A percentile compares a stretch with the other conserved stretches of the same genome.
Conservation (phyloP, 306 rosid species). For the Trichosanthes cucumerina region DNA sequence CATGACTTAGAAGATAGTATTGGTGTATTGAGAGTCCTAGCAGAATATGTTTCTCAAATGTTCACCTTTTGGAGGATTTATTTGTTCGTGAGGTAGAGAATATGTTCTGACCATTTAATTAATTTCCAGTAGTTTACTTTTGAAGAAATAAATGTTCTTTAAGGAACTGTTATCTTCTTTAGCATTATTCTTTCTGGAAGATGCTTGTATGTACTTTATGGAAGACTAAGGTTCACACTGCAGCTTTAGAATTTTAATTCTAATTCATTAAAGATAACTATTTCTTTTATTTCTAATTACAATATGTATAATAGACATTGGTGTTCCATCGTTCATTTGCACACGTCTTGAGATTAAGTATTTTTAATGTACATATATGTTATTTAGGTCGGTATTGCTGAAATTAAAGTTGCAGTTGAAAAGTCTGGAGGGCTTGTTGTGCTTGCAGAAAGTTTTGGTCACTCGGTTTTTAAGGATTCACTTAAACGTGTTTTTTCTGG, state of each 20-base stretch:
- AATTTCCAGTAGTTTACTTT: neutral
- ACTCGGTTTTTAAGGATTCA: constrained; percentile 80
- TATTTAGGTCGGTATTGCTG: constrained; percentile 89
- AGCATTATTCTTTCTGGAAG: neutral
- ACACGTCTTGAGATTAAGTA: neutral
- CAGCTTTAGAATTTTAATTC: neutral
- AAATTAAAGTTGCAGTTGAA: constrained; percentile 89
- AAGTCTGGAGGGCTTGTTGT: constrained; percentile 94
- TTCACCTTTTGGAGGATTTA: constrained; percentile 1
- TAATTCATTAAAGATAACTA: neutral
- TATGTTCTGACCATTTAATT: neutral
- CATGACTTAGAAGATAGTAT: neutral
- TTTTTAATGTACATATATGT: neutral
- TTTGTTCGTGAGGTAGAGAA: neutral
- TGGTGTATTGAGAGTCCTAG: neutral
- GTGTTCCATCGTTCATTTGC: neutral
- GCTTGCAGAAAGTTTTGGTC: constrained; percentile 97
- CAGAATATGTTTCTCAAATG: neutral
- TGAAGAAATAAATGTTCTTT: neutral
- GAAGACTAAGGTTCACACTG: neutral
- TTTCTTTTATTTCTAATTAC: neutral
- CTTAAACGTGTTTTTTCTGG: constrained; percentile 63
- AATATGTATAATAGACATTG: neutral
- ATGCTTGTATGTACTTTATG: neutral
- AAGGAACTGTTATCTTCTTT: neutral